Evolutionary conservation across 257 asterid species (phyloP).

Genomic region (Petunia secreta): DNA sequence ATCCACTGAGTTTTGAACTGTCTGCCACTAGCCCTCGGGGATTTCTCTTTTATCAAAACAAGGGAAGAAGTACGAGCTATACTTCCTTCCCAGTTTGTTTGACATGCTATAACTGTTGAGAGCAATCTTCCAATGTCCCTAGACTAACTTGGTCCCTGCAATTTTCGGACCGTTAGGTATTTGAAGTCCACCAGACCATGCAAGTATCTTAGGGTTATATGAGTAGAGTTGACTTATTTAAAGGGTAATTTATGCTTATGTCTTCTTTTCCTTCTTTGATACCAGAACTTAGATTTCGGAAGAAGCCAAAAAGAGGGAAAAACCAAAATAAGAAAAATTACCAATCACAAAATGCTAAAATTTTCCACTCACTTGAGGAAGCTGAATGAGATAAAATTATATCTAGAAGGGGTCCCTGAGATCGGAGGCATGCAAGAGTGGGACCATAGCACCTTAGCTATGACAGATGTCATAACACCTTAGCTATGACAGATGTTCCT

Average conservation of each 20-base stretch:
- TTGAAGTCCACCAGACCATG: not conserved
- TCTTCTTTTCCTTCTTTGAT: constrained; percentile 2
- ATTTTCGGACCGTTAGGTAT: not conserved
- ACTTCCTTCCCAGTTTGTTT: not conserved
- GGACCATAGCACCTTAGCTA: constrained; percentile 2
- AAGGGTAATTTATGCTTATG: not conserved
- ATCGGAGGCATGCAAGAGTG: constrained; percentile 7
- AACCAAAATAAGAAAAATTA: not conserved
- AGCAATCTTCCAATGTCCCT: not conserved
- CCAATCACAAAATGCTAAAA: not conserved
- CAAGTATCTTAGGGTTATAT: not conserved
- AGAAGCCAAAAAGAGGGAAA: not conserved
- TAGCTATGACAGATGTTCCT: constrained; percentile 3
- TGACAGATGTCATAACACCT: not conserved
- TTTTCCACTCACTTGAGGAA: constrained; percentile 19
- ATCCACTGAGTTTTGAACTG: no score
- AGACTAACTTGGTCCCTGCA: constrained; percentile 16
- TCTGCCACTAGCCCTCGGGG: no score
- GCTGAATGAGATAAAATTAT: not conserved
- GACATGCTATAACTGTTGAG: not conserved
- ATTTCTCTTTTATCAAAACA: no score
- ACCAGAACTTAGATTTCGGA: not conserved
- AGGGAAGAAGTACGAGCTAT: not conserved
- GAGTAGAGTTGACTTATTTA: constrained; percentile 2
- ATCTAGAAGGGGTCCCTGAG: not conserved